These are phyloP conservation scores for Bromus sterilis DNA, from an alignment of 176 grass and related monocot species.

Conservation along the genomic window DNA sequence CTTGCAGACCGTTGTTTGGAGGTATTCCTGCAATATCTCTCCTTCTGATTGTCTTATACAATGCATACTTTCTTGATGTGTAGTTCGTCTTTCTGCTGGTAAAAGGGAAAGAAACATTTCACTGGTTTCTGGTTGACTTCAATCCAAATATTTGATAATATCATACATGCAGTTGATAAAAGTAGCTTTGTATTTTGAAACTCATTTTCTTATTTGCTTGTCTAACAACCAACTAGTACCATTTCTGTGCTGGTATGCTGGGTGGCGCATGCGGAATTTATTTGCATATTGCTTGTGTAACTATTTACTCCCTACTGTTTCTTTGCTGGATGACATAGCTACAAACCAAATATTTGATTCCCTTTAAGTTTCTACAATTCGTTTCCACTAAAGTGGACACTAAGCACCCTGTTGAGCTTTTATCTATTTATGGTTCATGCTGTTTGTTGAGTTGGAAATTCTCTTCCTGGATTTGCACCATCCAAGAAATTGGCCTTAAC, in stretches of 20 bases:
- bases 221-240: not conserved
- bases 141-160: not conserved
- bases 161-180: conserved; percentile 2
- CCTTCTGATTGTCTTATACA: conserved; percentile 7
- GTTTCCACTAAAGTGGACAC: not conserved
- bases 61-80: not conserved
- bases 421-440: not conserved
- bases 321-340: not conserved
- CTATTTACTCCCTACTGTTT: not conserved
- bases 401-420: not conserved
- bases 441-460: too few species aligned
- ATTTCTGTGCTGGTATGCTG: not conserved
- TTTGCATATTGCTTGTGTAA: not conserved
- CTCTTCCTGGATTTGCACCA: not conserved
- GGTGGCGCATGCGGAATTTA: not conserved
- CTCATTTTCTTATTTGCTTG: not conserved
- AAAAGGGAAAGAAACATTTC: not conserved
- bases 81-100: not conserved
- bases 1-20: conserved; percentile 72
- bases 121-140: not conserved
- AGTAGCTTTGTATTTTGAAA: not conserved
- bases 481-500: not conserved
- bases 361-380: not conserved
- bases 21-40: conserved; percentile 20
- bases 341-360: not conserved